These are phyloP conservation scores for Pseudonitzschia pungens DNA, from an alignment of 108 stramenopile genomes.

Conservation along the genomic window DNA sequence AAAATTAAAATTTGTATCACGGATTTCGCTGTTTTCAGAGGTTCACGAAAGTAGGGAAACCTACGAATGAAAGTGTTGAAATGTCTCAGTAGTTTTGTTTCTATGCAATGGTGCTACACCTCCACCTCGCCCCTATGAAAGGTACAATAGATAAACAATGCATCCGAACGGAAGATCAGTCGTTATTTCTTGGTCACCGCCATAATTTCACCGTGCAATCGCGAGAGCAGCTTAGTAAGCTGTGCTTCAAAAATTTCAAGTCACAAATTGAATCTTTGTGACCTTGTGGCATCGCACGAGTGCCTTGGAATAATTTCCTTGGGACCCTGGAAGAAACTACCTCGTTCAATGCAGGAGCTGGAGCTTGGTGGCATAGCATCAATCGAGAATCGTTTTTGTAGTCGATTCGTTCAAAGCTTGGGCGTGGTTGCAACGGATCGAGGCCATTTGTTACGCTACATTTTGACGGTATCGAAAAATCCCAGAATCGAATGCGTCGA, in stretches of 20 bases:
- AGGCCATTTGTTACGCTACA: slow-evolving; percentile 84
- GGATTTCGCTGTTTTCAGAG: no score
- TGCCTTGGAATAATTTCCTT: slow-evolving; percentile 41
- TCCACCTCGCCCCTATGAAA: no score
- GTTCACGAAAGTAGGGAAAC: no score
- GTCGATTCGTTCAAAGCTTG: slow-evolving; percentile 69
- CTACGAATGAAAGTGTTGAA: no score
- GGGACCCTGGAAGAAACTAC: slow-evolving; percentile 48
- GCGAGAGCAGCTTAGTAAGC: slow-evolving; percentile 61
- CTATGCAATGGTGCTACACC: no score
- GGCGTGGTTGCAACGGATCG: slow-evolving; percentile 56
- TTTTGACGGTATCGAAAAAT: slow-evolving; percentile 77
- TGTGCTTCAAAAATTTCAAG: slow-evolving; percentile 60
- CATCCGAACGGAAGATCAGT: neutral
- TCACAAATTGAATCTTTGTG: slow-evolving; percentile 70
- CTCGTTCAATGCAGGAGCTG: slow-evolving; percentile 36
- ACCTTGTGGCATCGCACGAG: slow-evolving; percentile 35
- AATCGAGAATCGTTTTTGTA: slow-evolving; percentile 43
- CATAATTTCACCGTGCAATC: slow-evolving; percentile 81
- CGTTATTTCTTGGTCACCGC: slow-evolving; percentile 31
- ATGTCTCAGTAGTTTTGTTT: no score
- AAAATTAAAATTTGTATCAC: no score
- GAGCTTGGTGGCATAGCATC: slow-evolving; percentile 74
- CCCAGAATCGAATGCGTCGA: slow-evolving; percentile 85
- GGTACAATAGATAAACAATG: no score